phyloP scores from a whole-genome alignment of 352 stramenopile species.

The Phytophthora pistaciae region DNA sequence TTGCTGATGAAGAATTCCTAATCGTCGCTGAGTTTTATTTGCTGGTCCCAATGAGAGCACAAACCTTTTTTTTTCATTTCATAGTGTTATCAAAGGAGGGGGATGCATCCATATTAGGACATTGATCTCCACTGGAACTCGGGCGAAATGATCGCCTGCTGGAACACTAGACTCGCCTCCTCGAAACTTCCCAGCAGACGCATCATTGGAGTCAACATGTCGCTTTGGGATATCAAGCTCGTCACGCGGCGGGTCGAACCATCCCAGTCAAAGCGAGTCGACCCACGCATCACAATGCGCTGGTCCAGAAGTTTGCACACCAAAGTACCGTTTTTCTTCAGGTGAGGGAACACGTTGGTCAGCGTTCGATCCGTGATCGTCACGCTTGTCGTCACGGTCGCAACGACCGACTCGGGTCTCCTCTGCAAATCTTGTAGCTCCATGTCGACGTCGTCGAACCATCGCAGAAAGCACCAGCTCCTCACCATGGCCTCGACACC shows the following conservation, averaged over 20 bases:
- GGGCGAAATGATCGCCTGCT: background rate
- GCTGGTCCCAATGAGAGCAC: too few species aligned
- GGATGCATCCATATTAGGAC: too few species aligned
- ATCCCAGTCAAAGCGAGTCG: too few species aligned
- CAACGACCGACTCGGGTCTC: background rate
- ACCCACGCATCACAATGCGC: too few species aligned
- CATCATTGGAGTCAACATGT: constrained; percentile 1
- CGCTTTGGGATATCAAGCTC: background rate
- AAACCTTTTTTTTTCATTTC: background rate
- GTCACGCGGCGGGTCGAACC: too few species aligned
- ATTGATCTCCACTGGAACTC: constrained; percentile 8
- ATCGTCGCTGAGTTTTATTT: background rate
- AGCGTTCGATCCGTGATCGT: background rate
- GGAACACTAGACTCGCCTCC: background rate
- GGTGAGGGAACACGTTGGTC: constrained; percentile 4
- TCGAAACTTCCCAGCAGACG: constrained; percentile 1
- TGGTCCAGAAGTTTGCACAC: background rate
- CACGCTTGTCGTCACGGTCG: constrained; percentile 1
- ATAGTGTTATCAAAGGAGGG: too few species aligned
- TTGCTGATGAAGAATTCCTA: background rate
- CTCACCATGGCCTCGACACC: background rate
- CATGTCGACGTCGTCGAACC: background rate
- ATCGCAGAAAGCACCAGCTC: background rate
- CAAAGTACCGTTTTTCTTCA: background rate
- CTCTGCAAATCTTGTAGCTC: background rate